A percentile compares a stretch with the other conserved stretches of the same genome.
Evolutionary conservation across 768 basidiomycete species (phyloP).

Genomic region (Mycena vulgaris): DNA sequence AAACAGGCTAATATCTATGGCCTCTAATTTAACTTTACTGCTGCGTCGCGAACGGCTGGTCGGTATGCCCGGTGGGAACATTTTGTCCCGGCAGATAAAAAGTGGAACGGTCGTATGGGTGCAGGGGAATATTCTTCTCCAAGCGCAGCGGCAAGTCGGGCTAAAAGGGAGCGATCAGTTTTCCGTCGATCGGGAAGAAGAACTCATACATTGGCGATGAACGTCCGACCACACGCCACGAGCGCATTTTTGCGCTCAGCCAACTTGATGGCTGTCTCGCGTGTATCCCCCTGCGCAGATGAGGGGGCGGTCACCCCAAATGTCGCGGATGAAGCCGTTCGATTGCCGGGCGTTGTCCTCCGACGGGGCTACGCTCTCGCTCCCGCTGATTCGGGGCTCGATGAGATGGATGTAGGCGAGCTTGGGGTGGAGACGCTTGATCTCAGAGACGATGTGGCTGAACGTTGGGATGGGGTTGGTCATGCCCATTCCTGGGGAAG

Average conservation of each 20-base stretch:
- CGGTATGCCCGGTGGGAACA: too few species aligned
- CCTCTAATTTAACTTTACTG: too few species aligned
- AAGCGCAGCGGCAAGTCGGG: too few species aligned
- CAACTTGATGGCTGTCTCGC: not conserved
- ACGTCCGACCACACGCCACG: not conserved
- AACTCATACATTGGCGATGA: not conserved
- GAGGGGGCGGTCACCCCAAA: constrained; percentile 46
- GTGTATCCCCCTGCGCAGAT: constrained; percentile 5
- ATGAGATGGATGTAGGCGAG: constrained; percentile 58
- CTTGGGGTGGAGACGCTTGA: constrained; percentile 46
- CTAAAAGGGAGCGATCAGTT: not conserved
- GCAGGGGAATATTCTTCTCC: too few species aligned
- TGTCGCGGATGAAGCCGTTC: constrained; percentile 48
- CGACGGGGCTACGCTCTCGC: not conserved
- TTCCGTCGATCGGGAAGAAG: not conserved
- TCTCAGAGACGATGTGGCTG: constrained; percentile 43
- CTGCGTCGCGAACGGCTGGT: too few species aligned
- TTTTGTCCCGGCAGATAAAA: too few species aligned
- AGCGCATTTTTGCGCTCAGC: not conserved
- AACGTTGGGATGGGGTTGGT: constrained; percentile 50
- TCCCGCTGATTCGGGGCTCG: constrained; percentile 47
- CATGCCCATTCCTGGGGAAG: constrained; percentile 47
- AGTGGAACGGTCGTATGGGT: too few species aligned
- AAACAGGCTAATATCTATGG: too few species aligned
- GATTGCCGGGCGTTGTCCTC: constrained; percentile 31